Evolutionary conservation across 768 basidiomycete species (phyloP).

Genomic region (Galerina marginata): DNA sequence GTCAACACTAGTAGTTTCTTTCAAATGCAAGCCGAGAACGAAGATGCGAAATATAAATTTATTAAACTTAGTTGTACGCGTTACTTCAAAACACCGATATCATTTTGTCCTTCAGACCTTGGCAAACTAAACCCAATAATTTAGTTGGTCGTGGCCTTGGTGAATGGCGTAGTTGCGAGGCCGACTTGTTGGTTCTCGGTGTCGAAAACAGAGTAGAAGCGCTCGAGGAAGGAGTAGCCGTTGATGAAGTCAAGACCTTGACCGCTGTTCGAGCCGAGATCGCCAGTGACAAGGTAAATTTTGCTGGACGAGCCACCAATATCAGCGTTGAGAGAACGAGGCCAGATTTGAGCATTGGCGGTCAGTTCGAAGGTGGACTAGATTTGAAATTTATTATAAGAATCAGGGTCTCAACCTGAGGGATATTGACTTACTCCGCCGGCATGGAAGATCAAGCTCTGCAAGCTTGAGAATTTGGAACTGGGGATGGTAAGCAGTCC

Average conservation of each 20-base stretch:
- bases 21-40: too few species aligned
- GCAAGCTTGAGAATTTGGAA: slow-evolving; percentile 53
- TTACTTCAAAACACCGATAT: too few species aligned
- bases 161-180: slow-evolving; percentile 58
- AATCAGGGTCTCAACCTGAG: too few species aligned
- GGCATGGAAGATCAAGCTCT: slow-evolving; percentile 63
- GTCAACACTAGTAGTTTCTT: too few species aligned
- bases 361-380: slow-evolving; percentile 60
- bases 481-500: slow-evolving; percentile 59
- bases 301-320: slow-evolving; percentile 56
- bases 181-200: slow-evolving; percentile 61
- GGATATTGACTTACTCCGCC: slow-evolving; percentile 44
- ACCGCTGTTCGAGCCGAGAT: slow-evolving; percentile 56
- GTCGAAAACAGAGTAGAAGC: slow-evolving; percentile 75
- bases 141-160: slow-evolving; percentile 49
- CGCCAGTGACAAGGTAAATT: slow-evolving; percentile 62
- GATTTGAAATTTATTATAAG: not conserved
- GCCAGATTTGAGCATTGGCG: slow-evolving; percentile 74
- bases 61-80: too few species aligned
- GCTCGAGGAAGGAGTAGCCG: slow-evolving; percentile 43
- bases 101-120: too few species aligned
- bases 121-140: too few species aligned
- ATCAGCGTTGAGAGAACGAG: slow-evolving; percentile 57
- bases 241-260: slow-evolving; percentile 70
- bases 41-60: too few species aligned